Percentiles rank a stretch among this genome's conserved stretches.
These are phyloP conservation scores for Epichloe uncinata DNA, from an alignment of 2,329 filamentous ascomycete species.

Conservation along the genomic window DNA sequence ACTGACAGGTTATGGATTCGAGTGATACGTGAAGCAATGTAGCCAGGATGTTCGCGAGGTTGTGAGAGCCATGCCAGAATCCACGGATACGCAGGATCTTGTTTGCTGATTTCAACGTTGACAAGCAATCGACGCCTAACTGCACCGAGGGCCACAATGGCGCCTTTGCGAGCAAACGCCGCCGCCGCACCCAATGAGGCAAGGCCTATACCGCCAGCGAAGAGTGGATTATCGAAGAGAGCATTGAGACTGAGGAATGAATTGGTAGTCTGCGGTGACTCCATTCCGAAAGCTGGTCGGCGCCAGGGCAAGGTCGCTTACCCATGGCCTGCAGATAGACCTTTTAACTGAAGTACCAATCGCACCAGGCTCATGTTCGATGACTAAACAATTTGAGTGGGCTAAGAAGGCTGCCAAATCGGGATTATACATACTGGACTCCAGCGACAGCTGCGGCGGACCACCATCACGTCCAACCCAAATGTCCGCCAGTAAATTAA, in stretches of 20 bases:
- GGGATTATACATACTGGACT: too few species aligned
- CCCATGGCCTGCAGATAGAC: too few species aligned
- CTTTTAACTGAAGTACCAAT: too few species aligned
- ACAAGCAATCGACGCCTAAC: conserved; percentile 79
- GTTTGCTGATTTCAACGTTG: conserved; percentile 88
- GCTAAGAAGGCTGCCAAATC: background rate
- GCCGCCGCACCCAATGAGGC: conserved; percentile 75
- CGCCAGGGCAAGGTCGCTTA: background rate
- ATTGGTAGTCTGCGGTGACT: conserved; percentile 16
- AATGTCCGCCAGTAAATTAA: too few species aligned
- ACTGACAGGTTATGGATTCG: conserved; percentile 47
- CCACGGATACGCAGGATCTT: conserved; percentile 89
- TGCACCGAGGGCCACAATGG: conserved; percentile 58
- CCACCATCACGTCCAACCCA: too few species aligned
- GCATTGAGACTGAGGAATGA: conserved; percentile 38
- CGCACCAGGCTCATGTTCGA: too few species aligned
- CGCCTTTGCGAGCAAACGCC: conserved; percentile 65
- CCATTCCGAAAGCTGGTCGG: conserved; percentile 14
- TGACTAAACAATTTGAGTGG: background rate
- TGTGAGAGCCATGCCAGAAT: conserved; percentile 88
- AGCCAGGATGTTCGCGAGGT: conserved; percentile 53
- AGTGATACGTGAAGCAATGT: conserved; percentile 43
- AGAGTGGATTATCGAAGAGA: conserved; percentile 50
- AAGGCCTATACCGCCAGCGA: conserved; percentile 71
- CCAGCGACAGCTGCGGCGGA: too few species aligned